Evolutionary conservation across 768 basidiomycete genomes (phyloP).

Genomic region (Suillus sp.): DNA sequence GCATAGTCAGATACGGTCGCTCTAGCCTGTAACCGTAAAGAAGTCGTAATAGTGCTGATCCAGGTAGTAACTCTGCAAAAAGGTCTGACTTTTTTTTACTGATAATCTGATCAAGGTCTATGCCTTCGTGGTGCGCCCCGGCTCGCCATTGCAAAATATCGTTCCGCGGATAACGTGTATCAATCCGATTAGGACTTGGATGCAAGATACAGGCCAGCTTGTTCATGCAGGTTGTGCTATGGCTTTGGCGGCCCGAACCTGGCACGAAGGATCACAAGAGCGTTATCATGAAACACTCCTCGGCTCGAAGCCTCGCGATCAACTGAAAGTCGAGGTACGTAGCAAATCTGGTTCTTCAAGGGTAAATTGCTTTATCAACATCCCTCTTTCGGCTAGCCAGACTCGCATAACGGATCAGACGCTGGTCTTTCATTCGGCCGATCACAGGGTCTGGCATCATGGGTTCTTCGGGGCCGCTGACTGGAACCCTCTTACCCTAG

Average conservation of each 20-base stretch:
- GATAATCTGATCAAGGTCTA: background rate
- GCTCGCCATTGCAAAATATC: background rate
- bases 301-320: conserved; percentile 2
- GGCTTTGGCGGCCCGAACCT: background rate
- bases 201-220: background rate
- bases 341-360: background rate
- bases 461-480: background rate
- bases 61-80: background rate
- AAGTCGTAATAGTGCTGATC: background rate
- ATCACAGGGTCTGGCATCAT: background rate
- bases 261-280: background rate
- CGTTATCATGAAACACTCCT: background rate
- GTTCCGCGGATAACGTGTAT: background rate
- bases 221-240: background rate
- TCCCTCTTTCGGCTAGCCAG: conserved; percentile 5
- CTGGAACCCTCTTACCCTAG: conserved; percentile 1
- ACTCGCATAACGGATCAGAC: conserved; percentile 5
- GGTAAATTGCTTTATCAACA: background rate
- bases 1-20: background rate
- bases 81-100: background rate
- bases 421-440: background rate
- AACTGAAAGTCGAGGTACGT: conserved; percentile 2
- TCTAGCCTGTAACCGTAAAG: background rate
- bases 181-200: background rate
- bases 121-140: background rate